Evolutionary conservation across 2,329 filamentous ascomycete genomes (phyloP).

Genomic region (Neonectria hederae): DNA sequence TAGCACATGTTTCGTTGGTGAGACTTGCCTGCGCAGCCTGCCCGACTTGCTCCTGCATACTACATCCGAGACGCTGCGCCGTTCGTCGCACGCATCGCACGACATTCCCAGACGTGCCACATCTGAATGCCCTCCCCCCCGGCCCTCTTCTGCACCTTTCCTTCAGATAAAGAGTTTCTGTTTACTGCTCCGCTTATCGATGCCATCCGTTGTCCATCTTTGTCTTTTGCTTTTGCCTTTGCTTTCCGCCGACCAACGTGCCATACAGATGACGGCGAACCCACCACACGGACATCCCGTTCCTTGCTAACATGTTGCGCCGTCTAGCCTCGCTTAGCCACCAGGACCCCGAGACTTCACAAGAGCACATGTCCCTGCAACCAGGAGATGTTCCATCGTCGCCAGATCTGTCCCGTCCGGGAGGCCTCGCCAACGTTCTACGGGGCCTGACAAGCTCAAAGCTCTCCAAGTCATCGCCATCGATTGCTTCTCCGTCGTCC

Average conservation of each 20-base stretch:
- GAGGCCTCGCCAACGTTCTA: conserved; percentile 71
- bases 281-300: conserved; percentile 33
- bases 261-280: conserved; percentile 40
- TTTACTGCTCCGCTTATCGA: conserved; percentile 18
- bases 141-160: conserved; percentile 15
- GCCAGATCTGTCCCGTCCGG: conserved; percentile 63
- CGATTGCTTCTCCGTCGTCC: conserved; percentile 53
- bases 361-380: conserved; percentile 68
- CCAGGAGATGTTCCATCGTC: conserved; percentile 65
- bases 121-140: conserved; percentile 22
- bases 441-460: conserved; percentile 68
- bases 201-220: conserved; percentile 14
- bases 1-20: conserved; percentile 45
- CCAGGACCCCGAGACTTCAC: conserved; percentile 38
- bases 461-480: conserved; percentile 60
- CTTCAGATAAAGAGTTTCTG: conserved; percentile 15
- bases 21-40: conserved; percentile 40
- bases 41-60: conserved; percentile 32
- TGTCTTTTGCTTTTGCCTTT: conserved; percentile 26
- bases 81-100: conserved; percentile 36
- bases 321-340: conserved; percentile 42
- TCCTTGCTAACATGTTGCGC: conserved; percentile 44
- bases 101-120: conserved; percentile 17
- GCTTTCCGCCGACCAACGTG: conserved; percentile 29
- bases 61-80: conserved; percentile 32